A percentile compares a stretch with the other conserved stretches of the same genome.
Evolutionary conservation across 1,284 basidiomycete species (phyloP).

Genomic region (Ceratobasidium sp.): DNA sequence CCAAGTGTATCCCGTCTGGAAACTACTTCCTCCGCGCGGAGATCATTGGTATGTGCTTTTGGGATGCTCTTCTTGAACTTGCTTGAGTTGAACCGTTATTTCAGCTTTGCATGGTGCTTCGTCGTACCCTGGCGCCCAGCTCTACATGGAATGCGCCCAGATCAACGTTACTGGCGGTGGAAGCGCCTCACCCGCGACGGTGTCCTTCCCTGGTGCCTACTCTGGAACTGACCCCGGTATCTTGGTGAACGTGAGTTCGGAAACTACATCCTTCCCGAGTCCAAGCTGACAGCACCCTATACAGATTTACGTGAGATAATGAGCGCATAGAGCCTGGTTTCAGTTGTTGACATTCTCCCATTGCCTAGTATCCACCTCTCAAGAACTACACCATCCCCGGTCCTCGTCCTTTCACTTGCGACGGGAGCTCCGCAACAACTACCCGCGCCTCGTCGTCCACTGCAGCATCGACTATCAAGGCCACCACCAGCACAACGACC

Average conservation of each 20-base stretch:
- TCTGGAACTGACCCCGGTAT: slow-evolving; percentile 72
- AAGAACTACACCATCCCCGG: slow-evolving; percentile 45
- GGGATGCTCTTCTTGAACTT: no score
- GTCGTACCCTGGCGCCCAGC: slow-evolving; percentile 34
- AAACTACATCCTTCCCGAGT: no score
- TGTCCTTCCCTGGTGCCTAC: slow-evolving; percentile 75
- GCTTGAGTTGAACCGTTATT: no score
- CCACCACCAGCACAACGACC: slow-evolving; percentile 14
- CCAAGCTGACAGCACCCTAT: no score
- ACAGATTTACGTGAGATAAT: slow-evolving; percentile 37
- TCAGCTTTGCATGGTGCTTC: slow-evolving; percentile 29
- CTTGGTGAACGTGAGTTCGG: slow-evolving; percentile 29
- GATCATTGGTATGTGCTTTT: slow-evolving; percentile 25
- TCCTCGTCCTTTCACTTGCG: slow-evolving; percentile 47
- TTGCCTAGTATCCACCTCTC: slow-evolving; percentile 33
- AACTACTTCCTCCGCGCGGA: slow-evolving; percentile 43
- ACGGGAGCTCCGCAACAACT: slow-evolving; percentile 32
- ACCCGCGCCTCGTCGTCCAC: no score
- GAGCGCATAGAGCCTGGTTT: not conserved
- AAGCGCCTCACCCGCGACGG: slow-evolving; percentile 59
- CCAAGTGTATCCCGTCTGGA: slow-evolving; percentile 43
- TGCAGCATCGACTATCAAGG: slow-evolving; percentile 10
- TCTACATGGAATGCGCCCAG: slow-evolving; percentile 47
- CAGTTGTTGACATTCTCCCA: no score
- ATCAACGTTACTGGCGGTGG: slow-evolving; percentile 49